A percentile compares a stretch with the other conserved stretches of the same genome.
These are phyloP conservation scores for Mycena sanguinolenta DNA, from an alignment of 768 basidiomycete genomes.

Conservation along the genomic window DNA sequence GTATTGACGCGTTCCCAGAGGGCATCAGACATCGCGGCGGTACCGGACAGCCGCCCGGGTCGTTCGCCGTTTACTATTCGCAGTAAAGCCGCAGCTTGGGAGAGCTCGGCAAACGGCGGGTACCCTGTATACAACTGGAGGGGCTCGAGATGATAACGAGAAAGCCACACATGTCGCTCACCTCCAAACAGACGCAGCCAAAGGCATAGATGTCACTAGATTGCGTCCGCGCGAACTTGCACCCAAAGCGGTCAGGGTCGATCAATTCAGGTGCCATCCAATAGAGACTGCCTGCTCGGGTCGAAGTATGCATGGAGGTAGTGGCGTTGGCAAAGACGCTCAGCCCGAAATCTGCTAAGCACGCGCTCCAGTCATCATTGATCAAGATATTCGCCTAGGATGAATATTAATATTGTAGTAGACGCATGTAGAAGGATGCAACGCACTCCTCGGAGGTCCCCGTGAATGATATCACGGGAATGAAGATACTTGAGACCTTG, in stretches of 20 bases:
- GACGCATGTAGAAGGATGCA: neutral
- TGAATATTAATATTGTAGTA: neutral
- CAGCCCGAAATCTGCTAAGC: constrained; percentile 53
- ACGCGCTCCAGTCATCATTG: constrained; percentile 46
- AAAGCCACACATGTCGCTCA: constrained; percentile 8
- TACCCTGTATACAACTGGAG: constrained; percentile 23
- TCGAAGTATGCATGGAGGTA: constrained; percentile 41
- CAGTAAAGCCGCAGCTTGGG: constrained; percentile 15
- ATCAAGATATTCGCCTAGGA: constrained; percentile 48
- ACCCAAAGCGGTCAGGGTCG: constrained; percentile 45
- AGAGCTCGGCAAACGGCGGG: constrained; percentile 16
- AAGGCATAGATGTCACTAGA: constrained; percentile 50
- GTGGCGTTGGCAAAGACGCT: constrained; percentile 47
- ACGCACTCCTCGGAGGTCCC: constrained; percentile 38
- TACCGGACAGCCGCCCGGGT: neutral
- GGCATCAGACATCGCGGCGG: constrained; percentile 8
- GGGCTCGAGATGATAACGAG: neutral
- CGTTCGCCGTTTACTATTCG: constrained; percentile 17
- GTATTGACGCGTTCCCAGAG: constrained; percentile 4
- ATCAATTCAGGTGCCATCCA: constrained; percentile 55
- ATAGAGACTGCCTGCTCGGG: constrained; percentile 43
- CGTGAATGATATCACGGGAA: constrained; percentile 36
- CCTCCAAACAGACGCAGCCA: constrained; percentile 50
- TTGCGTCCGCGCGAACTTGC: constrained; percentile 41
- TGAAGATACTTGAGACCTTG: constrained; percentile 42